These are phyloP conservation scores for Xylaria bambusicola DNA, from an alignment of 495 filamentous ascomycete species.

Conservation along the genomic window DNA sequence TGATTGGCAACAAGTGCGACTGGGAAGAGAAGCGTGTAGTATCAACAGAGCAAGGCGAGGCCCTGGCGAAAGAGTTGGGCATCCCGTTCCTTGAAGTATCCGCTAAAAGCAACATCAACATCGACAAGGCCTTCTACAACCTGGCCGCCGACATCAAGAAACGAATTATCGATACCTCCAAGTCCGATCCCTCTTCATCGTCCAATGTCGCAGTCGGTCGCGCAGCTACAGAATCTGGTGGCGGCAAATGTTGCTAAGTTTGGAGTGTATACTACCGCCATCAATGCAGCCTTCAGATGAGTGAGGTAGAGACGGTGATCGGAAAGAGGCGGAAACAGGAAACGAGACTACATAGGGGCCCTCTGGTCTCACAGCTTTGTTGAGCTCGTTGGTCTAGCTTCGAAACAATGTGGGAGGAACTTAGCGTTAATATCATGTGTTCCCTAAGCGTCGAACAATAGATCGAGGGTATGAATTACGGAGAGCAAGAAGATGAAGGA, in stretches of 20 bases:
- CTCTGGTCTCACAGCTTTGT: slow-evolving; percentile 2
- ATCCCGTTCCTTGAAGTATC: slow-evolving; percentile 99
- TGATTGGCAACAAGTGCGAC: slow-evolving; percentile 99
- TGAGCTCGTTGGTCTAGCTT: slow-evolving; percentile 11
- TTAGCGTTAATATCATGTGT: slow-evolving; percentile 13
- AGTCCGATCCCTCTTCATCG: slow-evolving; percentile 65
- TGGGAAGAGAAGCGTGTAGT: slow-evolving; percentile 99
- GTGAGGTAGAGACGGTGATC: slow-evolving; percentile 3
- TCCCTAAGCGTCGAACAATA: slow-evolving; percentile 19
- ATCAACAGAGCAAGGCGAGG: slow-evolving; percentile 88
- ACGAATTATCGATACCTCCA: slow-evolving; percentile 81
- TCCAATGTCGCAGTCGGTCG: slow-evolving; percentile 30
- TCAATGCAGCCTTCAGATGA: too few species aligned
- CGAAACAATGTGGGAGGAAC: neutral
- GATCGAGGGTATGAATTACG: slow-evolving; percentile 31
- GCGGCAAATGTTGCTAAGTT: slow-evolving; percentile 77
- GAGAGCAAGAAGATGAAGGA: slow-evolving; percentile 19
- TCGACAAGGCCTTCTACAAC: slow-evolving; percentile 97
- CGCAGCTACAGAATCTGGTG: slow-evolving; percentile 7
- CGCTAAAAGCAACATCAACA: slow-evolving; percentile 98
- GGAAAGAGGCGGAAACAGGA: slow-evolving; percentile 17
- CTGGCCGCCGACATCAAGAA: slow-evolving; percentile 98
- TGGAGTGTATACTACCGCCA: slow-evolving; percentile 4
- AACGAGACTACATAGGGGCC: neutral
- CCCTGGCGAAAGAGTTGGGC: slow-evolving; percentile 90